Base-by-base conservation (phyloP, 768 basidiomycete species). In the Dioszegia crocea region DNA sequence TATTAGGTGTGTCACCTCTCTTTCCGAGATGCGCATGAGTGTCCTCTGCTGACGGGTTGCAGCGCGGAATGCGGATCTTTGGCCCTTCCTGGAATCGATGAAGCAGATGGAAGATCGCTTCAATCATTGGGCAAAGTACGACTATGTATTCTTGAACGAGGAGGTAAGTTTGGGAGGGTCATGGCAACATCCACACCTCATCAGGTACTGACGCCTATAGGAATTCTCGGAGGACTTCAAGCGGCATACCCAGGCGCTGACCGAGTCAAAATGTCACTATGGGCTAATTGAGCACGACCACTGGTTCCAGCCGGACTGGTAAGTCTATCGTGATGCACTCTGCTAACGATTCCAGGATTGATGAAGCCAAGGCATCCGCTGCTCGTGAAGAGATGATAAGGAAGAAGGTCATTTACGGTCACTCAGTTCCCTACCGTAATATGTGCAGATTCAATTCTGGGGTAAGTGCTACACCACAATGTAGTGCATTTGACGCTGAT, bases 371-470 rank as follows among this genome's bases (percentile, higher is more conserved):
- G 67, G 89, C 88, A 0, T 79, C 72, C 0, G 78, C 77, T 10
- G 79, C 81, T 4, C 78, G 88, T 48, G 78, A 84, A 27, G 80
- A 83, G 46, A 87, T 91, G 88, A 80, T 80, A 40, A 73, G 81
- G 46, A 81, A 81, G 40, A 78, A 82, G 43, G 83, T 85, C 64
- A 84, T 84, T 47, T 84, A 85, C 60, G 84, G 83, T 5, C 75
- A 78, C 60, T 70, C 72, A 9, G 76, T 80, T 0, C 75, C 78
- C 2, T 94, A 96, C 71, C 85, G 92, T 39, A 91, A 94, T 66
- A 94, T 96, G 93, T 96, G 93, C 77, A 84, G 93, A 11, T 97
- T 86, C 78, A 91, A 93, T 78, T 91, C 89, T 46, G 91, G 89
- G 30, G 89, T 90, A 76, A 64, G 85, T 79, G 21, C 8, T 30